Conservation (phyloP, 1,139 yeast species). For the Pneumocystis jirovecii region DNA sequence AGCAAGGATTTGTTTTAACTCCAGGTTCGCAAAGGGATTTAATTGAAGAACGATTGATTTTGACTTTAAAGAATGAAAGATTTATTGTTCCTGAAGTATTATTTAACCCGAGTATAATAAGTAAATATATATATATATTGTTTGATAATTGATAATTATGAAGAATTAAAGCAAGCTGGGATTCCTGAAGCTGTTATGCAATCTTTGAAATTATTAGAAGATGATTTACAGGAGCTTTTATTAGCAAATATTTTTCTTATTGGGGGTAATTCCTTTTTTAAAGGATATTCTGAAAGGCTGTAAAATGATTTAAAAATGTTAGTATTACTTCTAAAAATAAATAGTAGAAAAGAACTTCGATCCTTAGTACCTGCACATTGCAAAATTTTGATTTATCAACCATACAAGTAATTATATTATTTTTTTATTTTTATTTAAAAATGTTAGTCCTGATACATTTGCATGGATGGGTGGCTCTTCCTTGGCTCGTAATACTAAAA, state of each 20-base stretch:
- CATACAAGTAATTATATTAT: slow-evolving; percentile 23
- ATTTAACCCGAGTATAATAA: slow-evolving; percentile 70
- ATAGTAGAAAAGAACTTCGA: slow-evolving; percentile 21
- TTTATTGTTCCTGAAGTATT: slow-evolving; percentile 76
- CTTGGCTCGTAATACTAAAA: slow-evolving; percentile 34
- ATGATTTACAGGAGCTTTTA: slow-evolving; percentile 56
- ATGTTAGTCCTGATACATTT: slow-evolving; percentile 25
- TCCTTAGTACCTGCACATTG: slow-evolving; percentile 23
- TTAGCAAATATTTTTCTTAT: slow-evolving; percentile 64
- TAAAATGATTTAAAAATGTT: slow-evolving; percentile 16
- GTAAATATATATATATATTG: neutral
- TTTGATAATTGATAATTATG: neutral
- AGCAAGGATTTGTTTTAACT: slow-evolving; percentile 31
- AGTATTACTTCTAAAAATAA: slow-evolving; percentile 1
- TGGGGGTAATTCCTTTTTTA: slow-evolving; percentile 69
- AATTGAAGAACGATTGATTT: slow-evolving; percentile 41
- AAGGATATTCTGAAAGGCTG: slow-evolving; percentile 52
- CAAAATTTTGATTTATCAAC: slow-evolving; percentile 35
- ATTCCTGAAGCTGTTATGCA: slow-evolving; percentile 59
- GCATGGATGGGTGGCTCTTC: slow-evolving; percentile 46
- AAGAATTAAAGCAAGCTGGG: slow-evolving; percentile 57
- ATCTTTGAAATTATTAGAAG: slow-evolving; percentile 57
- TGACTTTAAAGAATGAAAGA: slow-evolving; percentile 64
- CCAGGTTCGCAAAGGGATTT: neutral
- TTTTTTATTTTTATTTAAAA: neutral